Evolutionary conservation across 208 protist species (phyloP).

Genomic region (Leishmania tarentolae): DNA sequence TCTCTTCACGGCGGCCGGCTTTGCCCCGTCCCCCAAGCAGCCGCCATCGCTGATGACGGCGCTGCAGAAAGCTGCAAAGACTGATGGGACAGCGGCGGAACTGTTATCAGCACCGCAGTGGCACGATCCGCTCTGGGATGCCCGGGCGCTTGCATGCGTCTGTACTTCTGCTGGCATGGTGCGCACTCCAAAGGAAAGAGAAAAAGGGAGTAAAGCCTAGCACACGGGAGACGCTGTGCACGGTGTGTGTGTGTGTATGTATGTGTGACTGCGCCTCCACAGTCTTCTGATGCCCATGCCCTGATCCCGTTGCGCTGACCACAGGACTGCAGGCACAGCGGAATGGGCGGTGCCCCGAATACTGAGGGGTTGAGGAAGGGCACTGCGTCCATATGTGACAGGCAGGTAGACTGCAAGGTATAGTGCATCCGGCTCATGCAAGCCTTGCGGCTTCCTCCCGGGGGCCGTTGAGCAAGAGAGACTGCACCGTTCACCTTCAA

Average conservation of each 20-base stretch:
- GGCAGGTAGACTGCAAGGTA: not conserved
- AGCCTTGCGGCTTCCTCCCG: not conserved
- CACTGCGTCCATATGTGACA: not conserved
- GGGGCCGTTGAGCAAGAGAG: not conserved
- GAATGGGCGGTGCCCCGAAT: not conserved
- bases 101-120: conserved; percentile 24
- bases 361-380: not conserved
- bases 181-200: not conserved
- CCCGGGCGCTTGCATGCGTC: conserved; percentile 76
- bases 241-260: not conserved
- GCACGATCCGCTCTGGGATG: conserved; percentile 86
- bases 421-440: not conserved
- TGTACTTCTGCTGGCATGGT: conserved; percentile 46
- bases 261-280: not conserved
- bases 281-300: not conserved
- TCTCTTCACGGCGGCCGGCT: conserved; percentile 63
- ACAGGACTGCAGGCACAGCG: not conserved
- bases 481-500: not conserved
- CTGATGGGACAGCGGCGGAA: conserved; percentile 43
- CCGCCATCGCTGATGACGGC: conserved; percentile 44
- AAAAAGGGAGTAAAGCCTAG: too few species aligned
- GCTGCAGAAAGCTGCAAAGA: conserved; percentile 36
- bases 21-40: conserved; percentile 32
- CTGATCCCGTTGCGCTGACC: not conserved
- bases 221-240: not conserved